Base-by-base conservation (phyloP, 805 yeast genomes). In the Komagataella pseudopastoris region DNA sequence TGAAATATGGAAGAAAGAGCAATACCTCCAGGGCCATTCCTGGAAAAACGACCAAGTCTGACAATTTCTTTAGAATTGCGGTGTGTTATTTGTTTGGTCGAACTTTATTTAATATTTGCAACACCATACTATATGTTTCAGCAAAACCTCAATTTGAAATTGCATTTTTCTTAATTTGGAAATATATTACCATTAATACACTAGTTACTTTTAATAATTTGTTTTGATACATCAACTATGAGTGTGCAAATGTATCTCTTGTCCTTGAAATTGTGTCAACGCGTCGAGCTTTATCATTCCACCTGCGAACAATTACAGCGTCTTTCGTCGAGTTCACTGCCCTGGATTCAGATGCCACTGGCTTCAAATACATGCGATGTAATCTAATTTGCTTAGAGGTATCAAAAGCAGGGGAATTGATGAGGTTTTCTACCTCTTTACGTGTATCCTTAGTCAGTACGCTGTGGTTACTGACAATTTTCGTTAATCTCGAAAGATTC, bases 221-320 rank as follows among this genome's bases (percentile, higher is more conserved):
- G 20, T 6, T 50, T 12, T 24, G 16, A 36, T 18, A 17, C 18
- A 4, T 20, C 23, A 12, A 8, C 46, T 22, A 16, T 45, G 43
- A 23, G n/a, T 12, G 20, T 14, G 23, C 36, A 52, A 77, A 78
- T 7, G 81, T 80, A 30, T 70, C 74, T 57, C 72, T 76, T 30
- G 78, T 68, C 66, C 85, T 77, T 51, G 75, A 71, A 53, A 83
- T 68, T 6, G 72, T 67, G 54, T 78, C 81, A 44, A 83, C 70
- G 53, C 64, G 70, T 56, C 78, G 71, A 48, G 71, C 71, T 20
- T 67, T 72, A 51, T 80, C 77, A 62, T 87, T 81, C 76, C 82
- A 87, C 52, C 81, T 75, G 57, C 76, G 75, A 51, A 76, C 70
- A 12, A 76, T 70, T 45, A 71, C 64, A 17, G 77, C 72, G 22